Conservation (phyloP, 2,329 filamentous ascomycete species). For the Colletotrichum paranaense region DNA sequence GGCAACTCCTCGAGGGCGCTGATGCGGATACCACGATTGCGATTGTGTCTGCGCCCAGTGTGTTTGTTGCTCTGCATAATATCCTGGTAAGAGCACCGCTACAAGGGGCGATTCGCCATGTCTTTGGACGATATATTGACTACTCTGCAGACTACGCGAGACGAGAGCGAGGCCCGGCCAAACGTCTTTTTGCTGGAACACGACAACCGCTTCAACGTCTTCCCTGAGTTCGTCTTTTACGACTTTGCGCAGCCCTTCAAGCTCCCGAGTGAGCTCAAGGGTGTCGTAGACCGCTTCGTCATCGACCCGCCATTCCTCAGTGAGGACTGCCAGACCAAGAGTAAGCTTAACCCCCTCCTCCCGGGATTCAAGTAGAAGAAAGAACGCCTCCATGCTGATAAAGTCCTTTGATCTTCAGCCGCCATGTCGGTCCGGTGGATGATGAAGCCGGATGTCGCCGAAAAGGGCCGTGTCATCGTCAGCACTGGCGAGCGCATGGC, state of each 20-base stretch:
- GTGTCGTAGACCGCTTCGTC: constrained; percentile 75
- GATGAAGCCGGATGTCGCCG: constrained; percentile 53
- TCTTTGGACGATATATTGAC: not conserved
- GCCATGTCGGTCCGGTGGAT: constrained; percentile 83
- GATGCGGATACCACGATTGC: constrained; percentile 70
- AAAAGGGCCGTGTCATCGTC: constrained; percentile 64
- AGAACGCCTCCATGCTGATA: not conserved
- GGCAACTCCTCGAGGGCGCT: constrained; percentile 72
- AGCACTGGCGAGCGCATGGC: constrained; percentile 86
- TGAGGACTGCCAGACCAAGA: constrained; percentile 84
- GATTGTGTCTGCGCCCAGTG: constrained; percentile 80
- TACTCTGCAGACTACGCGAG: constrained; percentile 22
- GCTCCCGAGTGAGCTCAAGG: constrained; percentile 72
- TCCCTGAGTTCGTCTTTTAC: constrained; percentile 80
- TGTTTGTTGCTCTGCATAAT: constrained; percentile 82
- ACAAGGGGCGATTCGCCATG: not conserved
- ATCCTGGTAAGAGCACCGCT: constrained; percentile 59
- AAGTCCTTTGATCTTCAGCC: constrained; percentile 53
- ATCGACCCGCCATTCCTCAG: constrained; percentile 84
- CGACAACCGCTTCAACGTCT: constrained; percentile 78
- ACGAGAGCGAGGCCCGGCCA: constrained; percentile 55
- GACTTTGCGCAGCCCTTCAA: constrained; percentile 78
- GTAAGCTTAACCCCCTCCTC: constrained; percentile 50
- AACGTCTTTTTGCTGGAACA: constrained; percentile 77
- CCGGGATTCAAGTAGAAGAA: no score